Evolutionary conservation across 768 basidiomycete species (phyloP).

Genomic region (Suillus subaureus): DNA sequence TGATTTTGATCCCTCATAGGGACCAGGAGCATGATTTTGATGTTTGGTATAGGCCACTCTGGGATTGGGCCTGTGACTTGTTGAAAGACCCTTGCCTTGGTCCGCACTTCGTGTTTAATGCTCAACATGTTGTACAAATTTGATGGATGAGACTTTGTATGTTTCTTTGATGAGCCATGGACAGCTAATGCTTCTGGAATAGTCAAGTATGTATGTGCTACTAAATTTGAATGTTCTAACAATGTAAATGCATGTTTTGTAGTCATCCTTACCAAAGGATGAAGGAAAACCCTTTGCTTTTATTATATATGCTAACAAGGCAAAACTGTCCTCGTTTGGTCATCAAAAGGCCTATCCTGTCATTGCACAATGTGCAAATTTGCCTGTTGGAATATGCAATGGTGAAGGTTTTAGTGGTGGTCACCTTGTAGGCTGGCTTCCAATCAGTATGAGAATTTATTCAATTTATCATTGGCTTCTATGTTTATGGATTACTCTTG

Average conservation of each 20-base stretch:
- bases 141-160: constrained; percentile 29
- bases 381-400: constrained; percentile 36
- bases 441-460: constrained; percentile 31
- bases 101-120: constrained; percentile 34
- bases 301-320: constrained; percentile 44
- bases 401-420: constrained; percentile 36
- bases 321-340: constrained; percentile 40
- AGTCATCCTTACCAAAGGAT: not conserved
- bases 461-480: not conserved
- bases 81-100: constrained; percentile 28
- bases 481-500: not conserved
- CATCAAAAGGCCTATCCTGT: constrained; percentile 41
- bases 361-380: constrained; percentile 34
- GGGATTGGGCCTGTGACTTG: constrained; percentile 32
- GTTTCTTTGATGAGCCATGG: constrained; percentile 40
- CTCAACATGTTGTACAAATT: constrained; percentile 29
- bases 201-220: constrained; percentile 32
- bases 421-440: constrained; percentile 41
- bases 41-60: constrained; percentile 25
- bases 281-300: constrained; percentile 31
- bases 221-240: not conserved
- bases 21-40: constrained; percentile 17
- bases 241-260: not conserved
- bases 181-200: constrained; percentile 39
- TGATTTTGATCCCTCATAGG: constrained; percentile 21